Evolutionary conservation across 257 asterid species (phyloP), one percentile per base, ranked within the genome.

Genomic region (Penstemon barbatus): DNA sequence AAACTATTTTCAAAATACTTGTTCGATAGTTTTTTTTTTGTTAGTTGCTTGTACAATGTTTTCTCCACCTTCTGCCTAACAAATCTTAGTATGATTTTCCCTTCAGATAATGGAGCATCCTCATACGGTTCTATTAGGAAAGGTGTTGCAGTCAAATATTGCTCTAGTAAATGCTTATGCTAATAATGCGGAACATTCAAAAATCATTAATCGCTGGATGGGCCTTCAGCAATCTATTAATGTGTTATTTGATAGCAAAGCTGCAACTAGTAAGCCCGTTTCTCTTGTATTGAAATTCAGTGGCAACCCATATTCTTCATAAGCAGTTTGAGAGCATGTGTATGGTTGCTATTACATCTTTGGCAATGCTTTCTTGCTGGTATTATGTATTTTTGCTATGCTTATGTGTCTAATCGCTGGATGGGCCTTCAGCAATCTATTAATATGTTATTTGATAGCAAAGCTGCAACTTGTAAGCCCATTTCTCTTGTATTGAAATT

Each of bases 41-140:
- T 75, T 66, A n/a, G 4, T 56, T 70, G 41, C 44, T 38, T 58
- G 39, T 60, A 51, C 8, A 60, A 33, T 70, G 46, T 19, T 48
- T 13, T 67, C 13, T 46, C 43, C 63, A 57, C 64, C 70, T 68
- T 46, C 56, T 68, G 50, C 48, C 56, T 2, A 39, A 7, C 18
- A 66, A 6, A 13, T 5, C 13, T 52, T 61, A 44, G 8, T 53
- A 41, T 69, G 38, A 7, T 50, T 65, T 66, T 72, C 48, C 15
- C 61, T 75, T 73, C 88, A 93, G 99, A 85, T 91, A 71, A 85
- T 87, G 97, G 96, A 90, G 75, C 99, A 93, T 76, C 90, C 96
- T 53, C 97, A 84, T 61, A 93, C 99, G 39, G 57, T 78, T 84
- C 78, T 88, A 71, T 67, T 93, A 78, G 92, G 92, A 71, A 90